phyloP scores from a whole-genome alignment of 139 green algal species.

The Eudorina sp. region DNA sequence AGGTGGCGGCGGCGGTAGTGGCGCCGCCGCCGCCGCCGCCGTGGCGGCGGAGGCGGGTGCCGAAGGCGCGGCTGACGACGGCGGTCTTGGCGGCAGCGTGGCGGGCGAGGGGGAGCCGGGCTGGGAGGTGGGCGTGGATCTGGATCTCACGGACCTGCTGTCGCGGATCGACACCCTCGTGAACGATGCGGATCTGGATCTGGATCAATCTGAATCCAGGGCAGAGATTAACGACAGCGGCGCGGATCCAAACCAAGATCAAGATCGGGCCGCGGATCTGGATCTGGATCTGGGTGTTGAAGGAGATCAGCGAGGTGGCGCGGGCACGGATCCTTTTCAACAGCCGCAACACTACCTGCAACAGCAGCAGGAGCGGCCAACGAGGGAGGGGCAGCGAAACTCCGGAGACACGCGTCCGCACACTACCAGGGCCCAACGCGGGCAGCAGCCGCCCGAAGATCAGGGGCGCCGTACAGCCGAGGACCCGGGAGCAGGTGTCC shows the following conservation, averaged over 20 bases:
- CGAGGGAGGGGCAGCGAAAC: no score
- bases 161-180: slow-evolving; percentile 45
- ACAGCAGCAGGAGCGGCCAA: background rate
- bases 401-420: no score
- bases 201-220: background rate
- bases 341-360: slow-evolving; percentile 5
- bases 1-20: background rate
- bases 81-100: background rate
- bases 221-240: no score
- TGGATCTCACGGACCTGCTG: slow-evolving; percentile 46
- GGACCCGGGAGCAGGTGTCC: no score
- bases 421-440: no score
- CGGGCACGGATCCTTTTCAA: background rate
- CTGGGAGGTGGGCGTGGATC: slow-evolving; percentile 47
- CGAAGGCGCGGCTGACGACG: background rate
- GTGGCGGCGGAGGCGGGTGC: background rate
- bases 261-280: no score
- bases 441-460: background rate
- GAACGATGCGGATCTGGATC: background rate
- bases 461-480: background rate
- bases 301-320: background rate
- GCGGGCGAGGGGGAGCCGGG: background rate
- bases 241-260: background rate
- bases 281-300: background rate
- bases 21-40: background rate